Percentiles rank a stretch among this genome's conserved stretches.
phyloP scores from a whole-genome alignment of 495 filamentous ascomycete species.

The Podospora conica region DNA sequence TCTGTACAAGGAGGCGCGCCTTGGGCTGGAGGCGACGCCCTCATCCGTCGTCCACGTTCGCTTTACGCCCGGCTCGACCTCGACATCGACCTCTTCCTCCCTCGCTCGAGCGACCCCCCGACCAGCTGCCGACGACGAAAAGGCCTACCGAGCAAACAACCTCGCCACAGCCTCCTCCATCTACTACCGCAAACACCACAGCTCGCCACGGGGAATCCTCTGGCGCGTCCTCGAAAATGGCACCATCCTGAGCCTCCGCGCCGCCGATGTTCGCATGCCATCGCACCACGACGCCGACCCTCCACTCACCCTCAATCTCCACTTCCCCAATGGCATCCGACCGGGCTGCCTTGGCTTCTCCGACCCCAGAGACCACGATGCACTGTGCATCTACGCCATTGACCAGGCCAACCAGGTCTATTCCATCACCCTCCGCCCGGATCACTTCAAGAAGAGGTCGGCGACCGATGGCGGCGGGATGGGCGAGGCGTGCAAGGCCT shows the following conservation, averaged over 20 bases:
- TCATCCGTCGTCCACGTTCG: slow-evolving; percentile 67
- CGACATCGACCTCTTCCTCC: slow-evolving; percentile 30
- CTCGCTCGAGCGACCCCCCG: slow-evolving; percentile 3
- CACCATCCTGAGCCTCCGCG: slow-evolving; percentile 74
- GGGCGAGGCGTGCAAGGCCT: slow-evolving; percentile 70
- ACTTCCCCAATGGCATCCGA: slow-evolving; percentile 65
- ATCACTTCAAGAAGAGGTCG: slow-evolving; percentile 64
- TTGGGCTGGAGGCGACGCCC: slow-evolving; percentile 70
- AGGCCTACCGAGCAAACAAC: slow-evolving; percentile 60
- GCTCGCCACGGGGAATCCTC: slow-evolving; percentile 74
- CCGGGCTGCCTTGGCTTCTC: slow-evolving; percentile 72
- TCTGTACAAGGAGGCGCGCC: slow-evolving; percentile 79
- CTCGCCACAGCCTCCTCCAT: slow-evolving; percentile 76
- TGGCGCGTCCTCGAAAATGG: slow-evolving; percentile 84
- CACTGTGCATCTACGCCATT: slow-evolving; percentile 71
- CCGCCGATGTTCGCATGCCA: slow-evolving; percentile 73
- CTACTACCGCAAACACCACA: slow-evolving; percentile 69
- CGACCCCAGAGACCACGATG: slow-evolving; percentile 71
- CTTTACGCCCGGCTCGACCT: slow-evolving; percentile 49
- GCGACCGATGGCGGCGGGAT: slow-evolving; percentile 61
- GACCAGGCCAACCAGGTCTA: slow-evolving; percentile 73
- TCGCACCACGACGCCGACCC: slow-evolving; percentile 53
- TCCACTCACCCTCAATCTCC: slow-evolving; percentile 68
- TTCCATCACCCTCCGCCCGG: slow-evolving; percentile 69
- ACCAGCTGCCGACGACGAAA: slow-evolving; percentile 59